These are phyloP conservation scores for Hysterium pulicare DNA, from an alignment of 2,329 filamentous ascomycete genomes.

Conservation along the genomic window DNA sequence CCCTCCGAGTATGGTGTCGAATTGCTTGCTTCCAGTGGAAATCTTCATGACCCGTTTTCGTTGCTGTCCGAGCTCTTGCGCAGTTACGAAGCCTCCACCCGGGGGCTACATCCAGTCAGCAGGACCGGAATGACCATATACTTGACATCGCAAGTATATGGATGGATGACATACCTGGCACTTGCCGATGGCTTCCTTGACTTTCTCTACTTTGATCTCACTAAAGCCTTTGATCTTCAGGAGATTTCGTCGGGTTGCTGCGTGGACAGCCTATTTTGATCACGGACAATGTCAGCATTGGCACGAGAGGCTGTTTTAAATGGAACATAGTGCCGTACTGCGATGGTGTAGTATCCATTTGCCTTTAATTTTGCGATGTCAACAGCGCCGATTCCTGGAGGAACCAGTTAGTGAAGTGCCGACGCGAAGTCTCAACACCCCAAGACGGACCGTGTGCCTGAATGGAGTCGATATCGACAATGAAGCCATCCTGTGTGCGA, in stretches of 20 bases:
- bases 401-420: slow-evolving; percentile 7
- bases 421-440: slow-evolving; percentile 6
- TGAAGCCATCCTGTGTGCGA: slow-evolving; percentile 48
- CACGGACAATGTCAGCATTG: not conserved
- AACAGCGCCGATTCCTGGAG: slow-evolving; percentile 57
- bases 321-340: slow-evolving; percentile 41
- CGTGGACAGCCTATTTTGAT: slow-evolving; percentile 53
- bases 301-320: no score
- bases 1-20: slow-evolving; percentile 64
- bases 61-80: slow-evolving; percentile 60
- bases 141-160: not conserved
- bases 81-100: slow-evolving; percentile 61
- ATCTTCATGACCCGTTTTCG: slow-evolving; percentile 63
- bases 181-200: slow-evolving; percentile 65
- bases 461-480: slow-evolving; percentile 64
- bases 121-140: not conserved
- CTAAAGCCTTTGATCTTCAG: slow-evolving; percentile 68
- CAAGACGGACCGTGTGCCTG: slow-evolving; percentile 57
- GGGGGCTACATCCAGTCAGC: slow-evolving; percentile 47
- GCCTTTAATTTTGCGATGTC: slow-evolving; percentile 65
- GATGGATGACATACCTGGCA: slow-evolving; percentile 46
- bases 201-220: slow-evolving; percentile 67
- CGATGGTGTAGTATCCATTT: slow-evolving; percentile 62
- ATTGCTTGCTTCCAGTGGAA: slow-evolving; percentile 67
- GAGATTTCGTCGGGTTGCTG: slow-evolving; percentile 57